Conservation (phyloP, 129 eudicot genomes). For the Logfia minima region DNA sequence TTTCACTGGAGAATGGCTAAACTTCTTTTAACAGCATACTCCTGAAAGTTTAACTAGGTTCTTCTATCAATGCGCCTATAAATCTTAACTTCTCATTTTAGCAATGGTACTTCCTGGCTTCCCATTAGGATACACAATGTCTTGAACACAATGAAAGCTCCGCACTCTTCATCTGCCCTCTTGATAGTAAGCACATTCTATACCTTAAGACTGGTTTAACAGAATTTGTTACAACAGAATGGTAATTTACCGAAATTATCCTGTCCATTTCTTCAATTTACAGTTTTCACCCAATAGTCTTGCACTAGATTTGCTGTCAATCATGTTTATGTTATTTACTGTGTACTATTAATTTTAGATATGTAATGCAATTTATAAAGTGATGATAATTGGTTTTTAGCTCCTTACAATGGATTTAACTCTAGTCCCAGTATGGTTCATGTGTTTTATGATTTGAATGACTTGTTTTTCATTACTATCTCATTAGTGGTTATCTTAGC, state of each 20-base stretch:
- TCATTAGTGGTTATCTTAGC: slow-evolving; percentile 4
- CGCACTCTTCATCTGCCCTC: neutral
- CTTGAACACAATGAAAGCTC: neutral
- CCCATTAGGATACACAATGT: neutral
- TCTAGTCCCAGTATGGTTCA: neutral
- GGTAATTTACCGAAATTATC: neutral
- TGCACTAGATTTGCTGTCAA: neutral
- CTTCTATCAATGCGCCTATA: neutral
- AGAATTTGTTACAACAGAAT: neutral
- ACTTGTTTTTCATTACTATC: neutral
- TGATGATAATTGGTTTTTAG: neutral
- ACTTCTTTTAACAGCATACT: neutral
- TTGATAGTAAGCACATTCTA: neutral
- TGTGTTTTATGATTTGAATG: neutral
- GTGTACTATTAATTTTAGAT: neutral
- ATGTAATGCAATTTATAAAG: neutral
- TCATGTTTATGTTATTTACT: neutral
- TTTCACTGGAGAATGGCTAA: neutral
- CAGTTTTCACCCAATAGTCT: neutral
- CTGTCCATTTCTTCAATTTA: neutral
- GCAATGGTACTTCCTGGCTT: neutral
- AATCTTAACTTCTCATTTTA: neutral
- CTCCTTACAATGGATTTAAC: neutral
- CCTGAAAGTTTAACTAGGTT: neutral
- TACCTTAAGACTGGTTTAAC: neutral